Conservation (phyloP, 163 green algal genomes). For the Scenedesmus sp. region DNA sequence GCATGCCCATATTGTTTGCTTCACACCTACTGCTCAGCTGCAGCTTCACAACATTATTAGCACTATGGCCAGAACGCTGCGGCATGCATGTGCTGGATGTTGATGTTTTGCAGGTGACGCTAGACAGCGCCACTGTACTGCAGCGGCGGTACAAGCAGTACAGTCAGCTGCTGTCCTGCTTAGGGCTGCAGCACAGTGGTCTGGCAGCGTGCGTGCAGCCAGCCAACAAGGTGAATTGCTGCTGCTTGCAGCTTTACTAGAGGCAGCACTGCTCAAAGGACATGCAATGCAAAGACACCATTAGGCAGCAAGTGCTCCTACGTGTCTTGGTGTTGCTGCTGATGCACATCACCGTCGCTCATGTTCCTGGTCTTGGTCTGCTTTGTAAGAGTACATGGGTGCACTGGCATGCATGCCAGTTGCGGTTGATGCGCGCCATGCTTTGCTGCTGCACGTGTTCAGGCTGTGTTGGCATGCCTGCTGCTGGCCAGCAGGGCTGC, state of each 20-base stretch:
- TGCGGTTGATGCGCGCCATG: neutral
- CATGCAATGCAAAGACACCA: neutral
- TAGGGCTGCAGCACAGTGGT: neutral
- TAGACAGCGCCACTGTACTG: conserved; percentile 16
- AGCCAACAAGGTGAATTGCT: conserved; percentile 30
- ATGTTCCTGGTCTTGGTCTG: too few species aligned
- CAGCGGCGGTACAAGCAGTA: conserved; percentile 15
- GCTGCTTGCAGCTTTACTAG: neutral
- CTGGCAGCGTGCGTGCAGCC: conserved; percentile 35
- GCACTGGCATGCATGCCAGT: neutral
- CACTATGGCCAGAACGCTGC: too few species aligned
- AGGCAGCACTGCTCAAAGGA: neutral
- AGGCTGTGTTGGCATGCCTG: conserved; percentile 25
- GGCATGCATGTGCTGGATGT: neutral
- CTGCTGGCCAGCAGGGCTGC: neutral
- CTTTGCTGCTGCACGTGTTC: neutral
- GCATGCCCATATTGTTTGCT: too few species aligned
- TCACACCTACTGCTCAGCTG: too few species aligned
- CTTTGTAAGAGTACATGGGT: too few species aligned
- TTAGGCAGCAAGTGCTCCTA: too few species aligned
- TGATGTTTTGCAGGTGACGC: conserved; percentile 22
- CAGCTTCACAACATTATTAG: neutral
- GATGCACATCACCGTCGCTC: too few species aligned
- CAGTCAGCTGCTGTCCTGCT: neutral
- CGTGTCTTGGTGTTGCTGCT: too few species aligned